These are phyloP conservation scores for Warburgia ugandensis DNA, from an alignment of 164 flowering plant species.

Conservation along the genomic window DNA sequence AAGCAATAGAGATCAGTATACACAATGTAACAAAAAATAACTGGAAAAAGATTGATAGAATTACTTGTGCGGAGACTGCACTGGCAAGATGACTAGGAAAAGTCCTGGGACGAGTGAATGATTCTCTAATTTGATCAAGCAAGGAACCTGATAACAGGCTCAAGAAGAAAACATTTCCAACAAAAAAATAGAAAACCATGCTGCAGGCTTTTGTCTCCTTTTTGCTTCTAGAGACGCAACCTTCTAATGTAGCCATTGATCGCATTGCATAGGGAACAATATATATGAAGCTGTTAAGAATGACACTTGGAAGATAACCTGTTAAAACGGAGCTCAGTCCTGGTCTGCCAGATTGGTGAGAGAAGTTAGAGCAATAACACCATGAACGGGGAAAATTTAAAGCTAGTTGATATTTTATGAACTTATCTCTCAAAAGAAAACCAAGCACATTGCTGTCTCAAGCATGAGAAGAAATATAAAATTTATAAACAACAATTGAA, in stretches of 20 bases:
- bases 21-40: too few species aligned
- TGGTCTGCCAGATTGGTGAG: conserved; percentile 44
- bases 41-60: neutral
- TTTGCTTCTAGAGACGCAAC: conserved; percentile 60
- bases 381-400: too few species aligned
- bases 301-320: conserved; percentile 83
- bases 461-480: neutral
- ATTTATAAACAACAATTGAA: too few species aligned
- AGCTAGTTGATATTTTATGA: too few species aligned
- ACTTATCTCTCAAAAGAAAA: too few species aligned
- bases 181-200: conserved; percentile 87
- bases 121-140: conserved; percentile 74
- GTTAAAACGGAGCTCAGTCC: conserved; percentile 73
- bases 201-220: conserved; percentile 74
- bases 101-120: conserved; percentile 53
- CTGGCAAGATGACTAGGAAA: conserved; percentile 78
- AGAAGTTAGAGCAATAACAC: neutral
- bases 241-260: conserved; percentile 48
- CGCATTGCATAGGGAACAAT: conserved; percentile 71
- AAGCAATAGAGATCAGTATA: too few species aligned
- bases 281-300: conserved; percentile 70
- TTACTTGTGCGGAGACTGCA: conserved; percentile 84
- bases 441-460: neutral
- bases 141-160: conserved; percentile 86
- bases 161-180: conserved; percentile 85